phyloP scores from a whole-genome alignment of 345 rosid genomes.

The Microthlaspi erraticum region DNA sequence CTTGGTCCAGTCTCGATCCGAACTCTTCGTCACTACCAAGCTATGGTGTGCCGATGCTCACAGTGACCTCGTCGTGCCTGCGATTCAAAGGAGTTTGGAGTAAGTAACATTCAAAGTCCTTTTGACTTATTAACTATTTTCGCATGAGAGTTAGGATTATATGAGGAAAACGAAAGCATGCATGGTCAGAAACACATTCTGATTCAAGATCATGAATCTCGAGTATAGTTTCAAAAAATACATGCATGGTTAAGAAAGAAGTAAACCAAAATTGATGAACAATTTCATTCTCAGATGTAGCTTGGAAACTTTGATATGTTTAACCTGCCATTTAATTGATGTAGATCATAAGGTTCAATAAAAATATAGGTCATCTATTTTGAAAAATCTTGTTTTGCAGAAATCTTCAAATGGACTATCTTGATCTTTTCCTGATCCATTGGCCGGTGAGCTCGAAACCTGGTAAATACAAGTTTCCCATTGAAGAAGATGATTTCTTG shows the following conservation, averaged over 20 bases:
- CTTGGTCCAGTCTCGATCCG: slow-evolving; percentile 50
- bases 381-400: slow-evolving; percentile 43
- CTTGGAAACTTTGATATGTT: neutral
- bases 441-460: slow-evolving; percentile 87
- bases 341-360: too few species aligned
- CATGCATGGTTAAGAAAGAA: neutral
- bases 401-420: slow-evolving; percentile 65
- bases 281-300: neutral
- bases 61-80: slow-evolving; percentile 56
- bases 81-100: slow-evolving; percentile 48
- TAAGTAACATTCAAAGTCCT: slow-evolving; percentile 3
- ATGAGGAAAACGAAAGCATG: neutral
- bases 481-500: slow-evolving; percentile 65
- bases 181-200: neutral
- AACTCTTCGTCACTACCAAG: slow-evolving; percentile 69
- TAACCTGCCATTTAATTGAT: neutral
- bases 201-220: neutral
- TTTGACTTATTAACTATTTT: neutral
- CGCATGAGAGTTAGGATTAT: neutral
- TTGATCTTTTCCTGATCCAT: slow-evolving; percentile 77
- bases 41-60: slow-evolving; percentile 62
- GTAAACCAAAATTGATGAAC: neutral
- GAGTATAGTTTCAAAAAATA: too few species aligned
- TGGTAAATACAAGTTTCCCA: slow-evolving; percentile 65
- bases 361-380: too few species aligned